Percentiles rank a stretch among this genome's conserved stretches.
These are phyloP conservation scores for Tetrahymena malaccensis DNA, from an alignment of 73 alveolate species.

Conservation along the genomic window DNA sequence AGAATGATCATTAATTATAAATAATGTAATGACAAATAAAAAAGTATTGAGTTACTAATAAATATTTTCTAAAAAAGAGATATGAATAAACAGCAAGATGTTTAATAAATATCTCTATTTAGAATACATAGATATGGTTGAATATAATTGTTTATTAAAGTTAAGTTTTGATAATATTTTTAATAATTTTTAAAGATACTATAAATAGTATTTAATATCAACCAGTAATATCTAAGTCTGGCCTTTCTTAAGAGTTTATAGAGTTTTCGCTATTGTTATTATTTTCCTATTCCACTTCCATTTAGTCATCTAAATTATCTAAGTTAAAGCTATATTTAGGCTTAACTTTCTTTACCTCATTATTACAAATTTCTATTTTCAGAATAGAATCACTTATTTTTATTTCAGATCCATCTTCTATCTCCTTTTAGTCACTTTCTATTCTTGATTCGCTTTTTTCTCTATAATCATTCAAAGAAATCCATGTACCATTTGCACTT, in stretches of 20 bases:
- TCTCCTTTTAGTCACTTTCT: background rate
- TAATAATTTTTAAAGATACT: background rate
- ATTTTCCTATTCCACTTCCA: background rate
- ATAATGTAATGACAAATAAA: too few species aligned
- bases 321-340: background rate
- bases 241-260: background rate
- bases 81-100: too few species aligned
- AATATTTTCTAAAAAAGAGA: too few species aligned
- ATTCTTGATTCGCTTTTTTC: background rate
- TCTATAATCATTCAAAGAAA: slow-evolving; percentile 3
- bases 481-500: slow-evolving; percentile 38
- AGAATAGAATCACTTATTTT: slow-evolving; percentile 8
- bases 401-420: slow-evolving; percentile 14
- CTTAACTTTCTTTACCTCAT: background rate
- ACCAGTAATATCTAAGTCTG: background rate
- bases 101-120: background rate
- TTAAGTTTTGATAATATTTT: too few species aligned
- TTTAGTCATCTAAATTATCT: background rate
- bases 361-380: background rate
- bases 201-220: background rate
- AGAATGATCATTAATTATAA: too few species aligned
- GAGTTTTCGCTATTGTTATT: background rate
- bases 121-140: too few species aligned
- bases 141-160: too few species aligned
- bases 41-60: too few species aligned